Conservation (phyloP, 257 asterid genomes). For the Fraxinus americana region DNA sequence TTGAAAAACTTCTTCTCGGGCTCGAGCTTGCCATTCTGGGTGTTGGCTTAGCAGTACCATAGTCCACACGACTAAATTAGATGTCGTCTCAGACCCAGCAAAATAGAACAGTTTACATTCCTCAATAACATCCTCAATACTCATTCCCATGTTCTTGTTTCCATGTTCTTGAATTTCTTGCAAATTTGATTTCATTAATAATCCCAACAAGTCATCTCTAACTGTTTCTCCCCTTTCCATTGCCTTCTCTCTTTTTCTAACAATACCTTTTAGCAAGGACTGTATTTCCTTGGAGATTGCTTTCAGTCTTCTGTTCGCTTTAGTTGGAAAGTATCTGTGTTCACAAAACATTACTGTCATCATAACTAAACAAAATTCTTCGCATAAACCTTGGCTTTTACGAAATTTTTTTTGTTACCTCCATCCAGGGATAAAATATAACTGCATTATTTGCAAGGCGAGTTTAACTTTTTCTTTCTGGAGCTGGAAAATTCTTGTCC, state of each 20-base stretch:
- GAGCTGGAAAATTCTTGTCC: conserved; percentile 32
- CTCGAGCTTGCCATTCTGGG: conserved; percentile 44
- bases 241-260: conserved; percentile 29
- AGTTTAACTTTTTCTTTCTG: conserved; percentile 26
- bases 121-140: conserved; percentile 36
- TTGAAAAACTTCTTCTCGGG: conserved; percentile 33
- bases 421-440: conserved; percentile 35
- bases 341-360: background rate
- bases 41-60: conserved; percentile 35
- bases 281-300: conserved; percentile 19
- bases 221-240: conserved; percentile 21
- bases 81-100: conserved; percentile 40
- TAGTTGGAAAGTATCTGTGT: conserved; percentile 36
- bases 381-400: background rate
- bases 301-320: conserved; percentile 32
- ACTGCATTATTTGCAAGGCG: conserved; percentile 2
- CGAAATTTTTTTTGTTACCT: conserved; percentile 16
- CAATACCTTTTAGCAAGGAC: conserved; percentile 20
- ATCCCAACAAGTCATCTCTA: conserved; percentile 33
- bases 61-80: conserved; percentile 42
- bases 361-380: background rate
- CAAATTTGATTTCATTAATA: conserved; percentile 36
- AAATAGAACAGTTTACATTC: conserved; percentile 48
- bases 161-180: conserved; percentile 33
- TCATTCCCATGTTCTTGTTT: conserved; percentile 34